phyloP scores from a whole-genome alignment of 179 eudicot genomes.

The Silene coronaria region DNA sequence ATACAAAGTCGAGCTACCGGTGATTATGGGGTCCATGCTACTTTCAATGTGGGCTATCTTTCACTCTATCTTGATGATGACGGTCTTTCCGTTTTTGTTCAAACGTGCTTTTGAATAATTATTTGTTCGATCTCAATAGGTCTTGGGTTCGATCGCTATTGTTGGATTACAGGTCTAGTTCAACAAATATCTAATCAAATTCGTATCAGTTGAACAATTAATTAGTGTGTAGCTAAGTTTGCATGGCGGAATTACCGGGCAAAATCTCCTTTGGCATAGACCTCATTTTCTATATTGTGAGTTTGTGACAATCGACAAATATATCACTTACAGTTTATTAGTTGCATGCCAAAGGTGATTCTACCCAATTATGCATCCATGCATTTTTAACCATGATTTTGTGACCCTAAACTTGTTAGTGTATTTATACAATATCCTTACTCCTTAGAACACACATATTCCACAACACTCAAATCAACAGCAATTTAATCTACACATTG shows the following conservation, averaged over 20 bases:
- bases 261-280: conserved; percentile 8
- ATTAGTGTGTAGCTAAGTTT: background rate
- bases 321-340: background rate
- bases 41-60: no score
- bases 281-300: background rate
- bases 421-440: background rate
- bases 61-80: no score
- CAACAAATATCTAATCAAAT: no score
- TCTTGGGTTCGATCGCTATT: no score
- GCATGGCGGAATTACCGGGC: conserved; percentile 1
- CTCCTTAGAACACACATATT: background rate
- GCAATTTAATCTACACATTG: background rate
- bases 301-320: no score
- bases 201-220: no score
- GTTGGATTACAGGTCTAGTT: no score
- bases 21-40: no score
- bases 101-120: no score
- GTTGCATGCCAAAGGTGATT: conserved; percentile 6
- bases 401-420: background rate
- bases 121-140: no score
- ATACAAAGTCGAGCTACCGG: no score
- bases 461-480: background rate
- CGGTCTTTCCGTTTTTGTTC: no score
- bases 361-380: background rate
- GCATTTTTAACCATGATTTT: background rate